Percentiles rank a stretch among this genome's conserved stretches.
Conservation (phyloP, 176 grass and related monocot species). For the Pharus latifolius region DNA sequence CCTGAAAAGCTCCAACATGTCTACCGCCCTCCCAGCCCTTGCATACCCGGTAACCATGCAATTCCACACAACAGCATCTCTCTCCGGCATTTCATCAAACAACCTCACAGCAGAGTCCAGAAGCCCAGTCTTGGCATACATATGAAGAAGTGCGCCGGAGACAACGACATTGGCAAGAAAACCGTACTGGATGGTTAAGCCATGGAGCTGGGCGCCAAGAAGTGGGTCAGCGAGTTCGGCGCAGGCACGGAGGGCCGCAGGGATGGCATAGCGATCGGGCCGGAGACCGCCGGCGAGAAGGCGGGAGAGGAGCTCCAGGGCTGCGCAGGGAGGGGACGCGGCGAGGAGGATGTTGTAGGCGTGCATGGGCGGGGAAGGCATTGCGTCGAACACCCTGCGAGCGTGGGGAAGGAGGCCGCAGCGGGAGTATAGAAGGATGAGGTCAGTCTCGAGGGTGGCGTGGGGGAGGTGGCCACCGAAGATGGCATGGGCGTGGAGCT, state of each 20-base stretch:
- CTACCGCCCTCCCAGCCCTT: conserved; percentile 9
- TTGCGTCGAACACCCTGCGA: conserved; percentile 28
- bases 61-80: conserved; percentile 43
- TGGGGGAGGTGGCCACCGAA: conserved; percentile 7
- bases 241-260: conserved; percentile 26
- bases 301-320: conserved; percentile 10
- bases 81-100: conserved; percentile 27
- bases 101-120: conserved; percentile 20
- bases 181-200: conserved; percentile 11
- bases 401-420: conserved; percentile 3
- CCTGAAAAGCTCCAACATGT: conserved; percentile 20
- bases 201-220: conserved; percentile 21
- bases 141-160: conserved; percentile 16
- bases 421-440: conserved; percentile 23
- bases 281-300: conserved; percentile 18
- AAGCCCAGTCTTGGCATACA: conserved; percentile 27
- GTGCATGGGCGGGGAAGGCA: conserved; percentile 27
- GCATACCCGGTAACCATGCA: conserved; percentile 33
- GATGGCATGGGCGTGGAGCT: conserved; percentile 27
- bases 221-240: conserved; percentile 2
- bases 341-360: conserved; percentile 47
- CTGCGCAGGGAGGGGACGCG: not conserved
- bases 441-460: conserved; percentile 38
- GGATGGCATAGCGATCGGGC: conserved; percentile 42
- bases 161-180: conserved; percentile 27